phyloP scores from a whole-genome alignment of 768 basidiomycete species.

The Suillus paluster region DNA sequence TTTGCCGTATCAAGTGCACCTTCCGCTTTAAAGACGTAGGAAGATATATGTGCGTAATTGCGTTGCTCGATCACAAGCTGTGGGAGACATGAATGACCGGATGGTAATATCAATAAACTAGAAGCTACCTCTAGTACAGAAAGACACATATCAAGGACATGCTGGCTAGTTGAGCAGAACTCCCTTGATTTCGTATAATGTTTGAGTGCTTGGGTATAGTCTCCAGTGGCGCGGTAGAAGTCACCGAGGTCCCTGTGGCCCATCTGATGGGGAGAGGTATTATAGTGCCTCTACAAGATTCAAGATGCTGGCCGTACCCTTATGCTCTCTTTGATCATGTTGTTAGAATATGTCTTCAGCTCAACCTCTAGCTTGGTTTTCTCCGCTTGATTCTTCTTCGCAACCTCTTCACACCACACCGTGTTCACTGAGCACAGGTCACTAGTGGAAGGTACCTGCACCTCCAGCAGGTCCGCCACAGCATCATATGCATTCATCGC shows the following conservation, averaged over 20 bases:
- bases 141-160: conserved; percentile 93
- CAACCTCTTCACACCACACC: conserved; percentile 74
- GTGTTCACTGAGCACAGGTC: conserved; percentile 61
- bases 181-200: conserved; percentile 92
- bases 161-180: conserved; percentile 87
- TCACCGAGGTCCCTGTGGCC: conserved; percentile 87
- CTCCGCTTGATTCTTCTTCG: conserved; percentile 71
- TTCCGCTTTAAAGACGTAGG: conserved; percentile 97
- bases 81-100: conserved; percentile 4
- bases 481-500: conserved; percentile 61
- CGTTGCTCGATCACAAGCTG: conserved; percentile 86
- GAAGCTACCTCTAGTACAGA: conserved; percentile 72
- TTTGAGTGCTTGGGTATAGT: conserved; percentile 71
- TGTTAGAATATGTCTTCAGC: conserved; percentile 91
- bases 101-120: not conserved
- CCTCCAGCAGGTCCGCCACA: conserved; percentile 33
- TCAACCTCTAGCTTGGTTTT: conserved; percentile 89
- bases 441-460: conserved; percentile 48
- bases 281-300: not conserved
- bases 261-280: conserved; percentile 57
- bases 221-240: conserved; percentile 75
- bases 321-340: conserved; percentile 99
- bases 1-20: conserved; percentile 75
- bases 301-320: conserved; percentile 54
- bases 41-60: conserved; percentile 84